A percentile compares a stretch with the other conserved stretches of the same genome.
These are phyloP conservation scores for Diaporthe aspalathi DNA, from an alignment of 2,329 filamentous ascomycete species.

Conservation along the genomic window DNA sequence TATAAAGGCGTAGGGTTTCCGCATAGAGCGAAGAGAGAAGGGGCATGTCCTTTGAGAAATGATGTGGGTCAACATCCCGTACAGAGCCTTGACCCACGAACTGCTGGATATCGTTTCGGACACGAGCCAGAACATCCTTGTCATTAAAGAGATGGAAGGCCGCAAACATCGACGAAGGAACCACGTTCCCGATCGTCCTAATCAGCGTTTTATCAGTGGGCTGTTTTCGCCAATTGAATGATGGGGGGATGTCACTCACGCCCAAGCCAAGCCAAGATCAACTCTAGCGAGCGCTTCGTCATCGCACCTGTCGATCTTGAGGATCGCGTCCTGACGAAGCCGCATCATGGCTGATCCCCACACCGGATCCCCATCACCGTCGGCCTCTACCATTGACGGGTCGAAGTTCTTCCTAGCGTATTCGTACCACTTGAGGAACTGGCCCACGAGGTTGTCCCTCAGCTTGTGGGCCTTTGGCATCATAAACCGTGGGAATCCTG, in stretches of 20 bases:
- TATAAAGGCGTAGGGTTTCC: not conserved
- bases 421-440: not conserved
- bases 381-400: not conserved
- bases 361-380: not conserved
- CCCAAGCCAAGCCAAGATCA: not conserved
- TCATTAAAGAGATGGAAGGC: not conserved
- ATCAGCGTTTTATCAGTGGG: not conserved
- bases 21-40: not conserved
- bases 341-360: not conserved
- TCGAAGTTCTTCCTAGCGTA: not conserved
- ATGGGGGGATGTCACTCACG: not conserved
- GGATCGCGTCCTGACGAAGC: not conserved
- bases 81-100: not conserved
- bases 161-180: not conserved
- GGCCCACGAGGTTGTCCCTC: too few species aligned
- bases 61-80: too few species aligned
- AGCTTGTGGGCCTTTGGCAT: too few species aligned
- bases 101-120: not conserved
- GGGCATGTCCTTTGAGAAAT: not conserved
- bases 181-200: not conserved
- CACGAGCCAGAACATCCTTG: not conserved
- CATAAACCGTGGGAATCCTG: too few species aligned
- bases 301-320: not conserved
- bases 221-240: not conserved
- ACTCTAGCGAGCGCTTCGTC: not conserved